Evolutionary conservation across 2,329 filamentous ascomycete species (phyloP).

Genomic region (Arthrobotrys megalospora): DNA sequence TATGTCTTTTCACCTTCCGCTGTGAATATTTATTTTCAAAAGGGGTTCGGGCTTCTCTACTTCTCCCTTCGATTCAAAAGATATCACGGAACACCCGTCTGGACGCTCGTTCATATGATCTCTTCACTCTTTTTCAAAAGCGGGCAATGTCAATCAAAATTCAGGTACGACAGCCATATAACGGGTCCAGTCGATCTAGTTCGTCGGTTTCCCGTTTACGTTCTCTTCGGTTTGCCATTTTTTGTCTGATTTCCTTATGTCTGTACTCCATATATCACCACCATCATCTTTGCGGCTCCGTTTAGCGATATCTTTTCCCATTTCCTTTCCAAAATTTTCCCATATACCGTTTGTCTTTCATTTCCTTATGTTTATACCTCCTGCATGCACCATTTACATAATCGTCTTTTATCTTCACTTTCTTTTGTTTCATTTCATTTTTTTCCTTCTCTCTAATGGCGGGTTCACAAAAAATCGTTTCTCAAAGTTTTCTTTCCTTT

Average conservation of each 20-base stretch:
- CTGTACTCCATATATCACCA: conserved; percentile 27
- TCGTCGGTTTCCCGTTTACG: neutral
- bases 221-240: conserved; percentile 15
- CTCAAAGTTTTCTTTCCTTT: neutral
- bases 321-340: conserved; percentile 24
- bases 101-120: conserved; percentile 50
- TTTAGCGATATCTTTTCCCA: conserved; percentile 23
- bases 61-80: conserved; percentile 44
- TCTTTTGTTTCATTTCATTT: conserved; percentile 10
- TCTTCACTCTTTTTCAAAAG: conserved; percentile 37
- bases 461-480: conserved; percentile 29
- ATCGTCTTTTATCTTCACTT: conserved; percentile 18
- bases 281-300: conserved; percentile 19
- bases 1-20: conserved; percentile 45
- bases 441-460: neutral
- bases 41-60: conserved; percentile 29
- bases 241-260: conserved; percentile 28
- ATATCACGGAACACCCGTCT: conserved; percentile 53
- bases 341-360: conserved; percentile 17
- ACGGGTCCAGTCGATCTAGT: conserved; percentile 22
- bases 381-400: conserved; percentile 30
- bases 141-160: neutral
- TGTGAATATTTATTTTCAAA: conserved; percentile 55
- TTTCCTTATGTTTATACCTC: conserved; percentile 28
- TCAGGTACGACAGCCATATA: conserved; percentile 10